Base-by-base conservation (phyloP, 768 basidiomycete species). In the Lentinula sp. region DNA sequence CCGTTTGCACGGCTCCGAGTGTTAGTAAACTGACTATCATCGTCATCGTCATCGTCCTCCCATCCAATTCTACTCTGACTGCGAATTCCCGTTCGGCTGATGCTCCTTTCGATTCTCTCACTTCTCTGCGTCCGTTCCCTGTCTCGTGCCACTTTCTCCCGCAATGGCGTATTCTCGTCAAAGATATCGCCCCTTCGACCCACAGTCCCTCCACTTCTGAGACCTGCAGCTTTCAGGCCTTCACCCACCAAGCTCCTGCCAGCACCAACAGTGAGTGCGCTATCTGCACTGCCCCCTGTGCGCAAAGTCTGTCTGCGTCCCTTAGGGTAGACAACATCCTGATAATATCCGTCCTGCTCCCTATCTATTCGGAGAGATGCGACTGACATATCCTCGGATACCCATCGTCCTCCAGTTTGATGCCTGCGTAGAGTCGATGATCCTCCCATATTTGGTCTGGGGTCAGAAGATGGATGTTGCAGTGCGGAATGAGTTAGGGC, bases 221-320 rank as follows among this genome's bases (percentile, higher is more conserved):
- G 32, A 16, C 59, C 62, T 23, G 56, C 62, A 45, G 57, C 64
- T 51, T 61, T 55, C 18, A 59, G 34, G 61, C 69, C 84, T 70
- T 91, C 88, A 3, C 87, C 83, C 8, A 89, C 70, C 13, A 92
- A 70, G 65, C 80, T 85, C 61, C 88, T 72, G 10, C 83, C 79
- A 15, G 69, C 78, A 31, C 73, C 74, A 6, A 69, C 65, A 16
- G 71, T 72, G 31, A 88, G 69, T 7, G 84, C 76, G 67, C 82
- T 88, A 73, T 91, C 91, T 2, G 84, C 86, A 68, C 87, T 90
- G 4, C 89, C 89, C 0, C 80, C 81, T 15, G 57, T 28, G 39
- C 89, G 76, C 15, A 80, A 69, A 34, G 77, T 77, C 67, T 89
- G 89, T 46, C 80, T 73, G 31, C 82, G 73, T 32, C 85, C 87